Percentiles rank a stretch among this genome's conserved stretches.
phyloP scores from a whole-genome alignment of 768 basidiomycete species.

The Tylopilus plumbeoviolaceoides region DNA sequence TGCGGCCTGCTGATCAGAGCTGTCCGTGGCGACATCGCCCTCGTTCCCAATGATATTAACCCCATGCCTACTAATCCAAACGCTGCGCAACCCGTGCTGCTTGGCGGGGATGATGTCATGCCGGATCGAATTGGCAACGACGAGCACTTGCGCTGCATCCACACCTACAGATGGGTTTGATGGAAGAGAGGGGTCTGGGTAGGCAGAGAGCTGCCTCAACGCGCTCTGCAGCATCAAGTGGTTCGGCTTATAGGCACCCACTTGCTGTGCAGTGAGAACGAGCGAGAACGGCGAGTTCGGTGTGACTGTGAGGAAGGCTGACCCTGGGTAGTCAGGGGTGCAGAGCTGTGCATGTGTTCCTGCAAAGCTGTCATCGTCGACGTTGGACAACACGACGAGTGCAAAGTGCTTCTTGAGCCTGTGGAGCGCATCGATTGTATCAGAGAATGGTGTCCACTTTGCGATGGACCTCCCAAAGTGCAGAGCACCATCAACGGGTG shows the following conservation, averaged over 20 bases:
- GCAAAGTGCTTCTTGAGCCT: constrained; percentile 59
- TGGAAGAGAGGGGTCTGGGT: constrained; percentile 19
- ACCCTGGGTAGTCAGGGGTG: constrained; percentile 7
- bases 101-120: constrained; percentile 67
- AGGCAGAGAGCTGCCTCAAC: constrained; percentile 23
- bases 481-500: constrained; percentile 29
- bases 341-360: constrained; percentile 54
- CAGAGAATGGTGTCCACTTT: constrained; percentile 64
- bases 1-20: constrained; percentile 12
- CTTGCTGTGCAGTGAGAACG: constrained; percentile 68
- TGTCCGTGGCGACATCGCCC: constrained; percentile 32
- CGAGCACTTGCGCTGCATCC: constrained; percentile 46
- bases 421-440: constrained; percentile 57
- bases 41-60: constrained; percentile 29
- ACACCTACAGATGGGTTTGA: constrained; percentile 10
- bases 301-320: constrained; percentile 39
- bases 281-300: constrained; percentile 57
- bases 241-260: constrained; percentile 70
- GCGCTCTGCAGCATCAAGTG: constrained; percentile 35
- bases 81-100: constrained; percentile 49
- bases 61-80: constrained; percentile 58
- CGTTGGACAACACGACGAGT: constrained; percentile 72
- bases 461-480: constrained; percentile 58
- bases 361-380: constrained; percentile 61
- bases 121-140: constrained; percentile 62